Conservation (phyloP, 1,139 yeast species). For the Taphrina flavorubra region DNA sequence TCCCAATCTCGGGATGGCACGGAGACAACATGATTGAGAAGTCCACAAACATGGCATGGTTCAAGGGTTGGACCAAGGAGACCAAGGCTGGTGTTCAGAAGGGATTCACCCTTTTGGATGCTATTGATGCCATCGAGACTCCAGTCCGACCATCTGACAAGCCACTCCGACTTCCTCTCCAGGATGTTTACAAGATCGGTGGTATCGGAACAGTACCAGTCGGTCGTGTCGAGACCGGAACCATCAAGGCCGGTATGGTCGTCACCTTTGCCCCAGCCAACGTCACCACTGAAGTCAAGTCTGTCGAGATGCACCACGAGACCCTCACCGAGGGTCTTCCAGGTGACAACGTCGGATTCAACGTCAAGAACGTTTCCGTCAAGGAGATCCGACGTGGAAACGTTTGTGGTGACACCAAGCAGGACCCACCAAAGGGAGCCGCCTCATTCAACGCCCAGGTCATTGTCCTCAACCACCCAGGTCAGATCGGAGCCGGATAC, state of each 20-base stretch:
- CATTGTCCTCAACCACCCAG: conserved; percentile 89
- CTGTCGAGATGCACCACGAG: conserved; percentile 95
- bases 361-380: conserved; percentile 92
- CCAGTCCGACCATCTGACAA: conserved; percentile 85
- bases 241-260: conserved; percentile 89
- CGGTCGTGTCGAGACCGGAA: conserved; percentile 93
- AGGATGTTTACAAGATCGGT: conserved; percentile 92
- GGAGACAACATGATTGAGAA: conserved; percentile 93
- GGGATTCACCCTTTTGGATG: conserved; percentile 88
- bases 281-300: conserved; percentile 91
- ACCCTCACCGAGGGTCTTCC: conserved; percentile 75
- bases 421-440: conserved; percentile 87
- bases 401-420: conserved; percentile 94
- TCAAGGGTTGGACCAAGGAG: conserved; percentile 89
- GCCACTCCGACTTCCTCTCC: conserved; percentile 90
- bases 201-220: conserved; percentile 95
- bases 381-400: conserved; percentile 95
- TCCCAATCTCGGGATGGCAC: conserved; percentile 92
- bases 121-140: conserved; percentile 85
- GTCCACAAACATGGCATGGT: conserved; percentile 84
- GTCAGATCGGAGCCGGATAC: conserved; percentile 92
- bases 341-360: conserved; percentile 96
- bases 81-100: conserved; percentile 73
- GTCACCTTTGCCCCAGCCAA: conserved; percentile 90
- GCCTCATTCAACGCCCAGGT: conserved; percentile 88